Conservation (phyloP, 163 green algal species). For the Trebouxia gelatinosa region DNA sequence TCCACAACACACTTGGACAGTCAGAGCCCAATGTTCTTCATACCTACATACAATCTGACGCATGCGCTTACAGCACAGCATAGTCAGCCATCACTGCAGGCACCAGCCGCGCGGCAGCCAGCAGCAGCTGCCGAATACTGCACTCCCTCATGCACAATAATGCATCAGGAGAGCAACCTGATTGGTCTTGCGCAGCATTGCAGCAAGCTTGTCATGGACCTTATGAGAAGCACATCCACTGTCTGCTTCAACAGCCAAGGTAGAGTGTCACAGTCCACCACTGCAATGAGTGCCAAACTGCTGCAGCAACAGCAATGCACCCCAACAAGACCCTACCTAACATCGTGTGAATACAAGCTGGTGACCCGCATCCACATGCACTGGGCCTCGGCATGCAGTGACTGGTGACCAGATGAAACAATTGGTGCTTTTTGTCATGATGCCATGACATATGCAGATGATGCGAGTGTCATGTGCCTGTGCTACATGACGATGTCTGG, state of each 20-base stretch:
- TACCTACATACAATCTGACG: too few species aligned
- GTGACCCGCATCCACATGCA: too few species aligned
- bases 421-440: background rate
- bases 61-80: background rate
- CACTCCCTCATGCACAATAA: too few species aligned
- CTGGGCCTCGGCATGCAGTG: too few species aligned
- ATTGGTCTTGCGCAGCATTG: too few species aligned
- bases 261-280: background rate
- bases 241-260: slow-evolving; percentile 21
- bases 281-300: background rate
- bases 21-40: too few species aligned
- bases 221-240: background rate
- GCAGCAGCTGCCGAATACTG: background rate
- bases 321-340: too few species aligned
- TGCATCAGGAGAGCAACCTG: too few species aligned
- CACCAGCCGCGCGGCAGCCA: background rate
- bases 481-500: background rate
- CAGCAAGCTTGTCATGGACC: background rate
- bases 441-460: background rate
- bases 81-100: background rate
- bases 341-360: too few species aligned
- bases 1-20: too few species aligned
- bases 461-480: background rate
- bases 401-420: too few species aligned
- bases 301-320: too few species aligned